Evolutionary conservation across 371 early-diverging fungal genomes (phyloP).

Genomic region (Mucor irregularis): DNA sequence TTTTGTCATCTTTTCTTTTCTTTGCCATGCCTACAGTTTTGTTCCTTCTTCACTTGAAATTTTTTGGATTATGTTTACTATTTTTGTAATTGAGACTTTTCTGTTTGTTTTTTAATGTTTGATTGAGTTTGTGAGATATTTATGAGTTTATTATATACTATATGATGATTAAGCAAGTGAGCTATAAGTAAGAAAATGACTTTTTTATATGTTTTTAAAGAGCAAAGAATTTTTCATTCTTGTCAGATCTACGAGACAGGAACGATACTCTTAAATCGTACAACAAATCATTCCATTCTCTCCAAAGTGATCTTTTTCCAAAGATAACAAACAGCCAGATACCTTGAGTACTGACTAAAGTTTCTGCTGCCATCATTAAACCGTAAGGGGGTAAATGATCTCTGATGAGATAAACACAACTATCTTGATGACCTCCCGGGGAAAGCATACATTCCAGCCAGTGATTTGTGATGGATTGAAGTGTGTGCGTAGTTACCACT

Average conservation of each 20-base stretch:
- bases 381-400: constrained; percentile 53
- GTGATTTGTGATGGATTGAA: constrained; percentile 23
- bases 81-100: neutral
- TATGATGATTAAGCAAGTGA: no score
- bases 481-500: constrained; percentile 15
- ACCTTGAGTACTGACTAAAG: constrained; percentile 56
- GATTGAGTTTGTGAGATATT: no score
- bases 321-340: constrained; percentile 60
- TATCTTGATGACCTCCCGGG: constrained; percentile 40
- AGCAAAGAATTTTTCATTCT: constrained; percentile 59
- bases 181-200: no score
- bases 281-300: constrained; percentile 55
- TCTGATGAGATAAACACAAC: constrained; percentile 30
- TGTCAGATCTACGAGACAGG: constrained; percentile 37
- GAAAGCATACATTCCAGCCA: constrained; percentile 58
- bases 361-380: constrained; percentile 58
- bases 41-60: neutral
- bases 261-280: constrained; percentile 41
- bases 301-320: constrained; percentile 50
- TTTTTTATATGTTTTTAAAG: constrained; percentile 24
- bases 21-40: neutral
- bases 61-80: neutral
- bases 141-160: no score
- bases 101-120: neutral
- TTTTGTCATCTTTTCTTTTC: neutral